A percentile compares a stretch with the other conserved stretches of the same genome.
These are phyloP conservation scores for Paramecium tetraurelia DNA, from an alignment of 73 alveolate species.

Conservation along the genomic window DNA sequence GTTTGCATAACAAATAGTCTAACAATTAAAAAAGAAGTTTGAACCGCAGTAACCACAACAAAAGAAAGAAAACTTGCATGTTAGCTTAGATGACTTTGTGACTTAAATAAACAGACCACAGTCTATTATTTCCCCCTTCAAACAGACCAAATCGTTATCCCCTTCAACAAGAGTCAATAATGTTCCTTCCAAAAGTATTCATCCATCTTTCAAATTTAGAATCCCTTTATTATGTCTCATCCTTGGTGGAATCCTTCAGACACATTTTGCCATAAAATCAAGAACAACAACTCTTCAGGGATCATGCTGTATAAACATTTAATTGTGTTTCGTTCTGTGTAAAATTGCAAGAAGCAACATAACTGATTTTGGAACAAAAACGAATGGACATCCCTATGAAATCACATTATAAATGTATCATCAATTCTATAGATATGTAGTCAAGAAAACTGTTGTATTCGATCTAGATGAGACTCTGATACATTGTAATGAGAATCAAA, in stretches of 20 bases:
- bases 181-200: neutral
- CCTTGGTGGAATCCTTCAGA: neutral
- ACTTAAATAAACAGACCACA: neutral
- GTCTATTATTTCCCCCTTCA: neutral
- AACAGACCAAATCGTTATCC: conserved; percentile 13
- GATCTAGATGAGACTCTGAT: conserved; percentile 95
- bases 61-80: conserved; percentile 15
- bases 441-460: conserved; percentile 70
- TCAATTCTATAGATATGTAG: neutral
- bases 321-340: conserved; percentile 31
- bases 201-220: neutral
- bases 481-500: conserved; percentile 84
- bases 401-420: neutral
- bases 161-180: neutral
- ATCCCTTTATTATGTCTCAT: neutral
- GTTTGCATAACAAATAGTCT: neutral
- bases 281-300: conserved; percentile 9
- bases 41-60: neutral
- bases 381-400: neutral
- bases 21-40: neutral
- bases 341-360: neutral
- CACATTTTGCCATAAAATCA: neutral
- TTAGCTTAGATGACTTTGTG: conserved; percentile 18
- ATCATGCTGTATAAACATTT: conserved; percentile 20
- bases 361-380: neutral